Evolutionary conservation across 2,329 filamentous ascomycete genomes (phyloP), one percentile per base, ranked within the genome.

Genomic region (Dendrostoma leiphaemia): DNA sequence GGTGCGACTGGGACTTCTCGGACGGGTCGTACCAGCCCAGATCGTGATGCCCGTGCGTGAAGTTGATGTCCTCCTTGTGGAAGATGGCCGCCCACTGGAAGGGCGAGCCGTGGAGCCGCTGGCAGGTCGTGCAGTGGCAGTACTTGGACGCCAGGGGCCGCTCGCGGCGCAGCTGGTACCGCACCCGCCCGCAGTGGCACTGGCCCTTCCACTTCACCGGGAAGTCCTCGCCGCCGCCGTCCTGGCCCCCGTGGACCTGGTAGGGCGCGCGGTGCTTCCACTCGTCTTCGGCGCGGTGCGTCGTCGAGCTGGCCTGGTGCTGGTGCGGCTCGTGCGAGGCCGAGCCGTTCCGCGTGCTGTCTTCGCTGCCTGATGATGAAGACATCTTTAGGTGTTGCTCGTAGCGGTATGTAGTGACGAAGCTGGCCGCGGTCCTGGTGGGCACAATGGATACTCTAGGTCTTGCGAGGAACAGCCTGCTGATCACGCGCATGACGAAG

Each of bases 11-110:
- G 3, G 70, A 69, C 61, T 86, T 85, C 4, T 79, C 72, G 0
- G 77, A 72, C 0, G 87, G 81, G 52, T 90, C 86, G 65, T 93
- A 95, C 74, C 89, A 91, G 3, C 79, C 78, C 1, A 92, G 74
- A 23, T 78, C 74, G 61, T 89, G 79, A 61, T 82, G 76, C 46
- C 90, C 84, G 9, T 79, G 71, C 6, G 76, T 77, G 68, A 92
- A 92, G 55, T 83, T 82, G 64, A 92, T 77, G 62, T 91, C 88
- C 0, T 80, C 72, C 67, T 95, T 96, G 67, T 91, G 81, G 72
- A 95, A 93, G 61, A 96, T 91, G 38, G 90, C 88, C 0, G 90
- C 89, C 90, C 90, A 94, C 73, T 96, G 91, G 72, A 94, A 93
- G 0, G 90, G 90, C 3, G 90, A 89, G 49, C 86, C 90, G 63